Evolutionary conservation across 148 eudicot species (phyloP), one percentile per base, ranked within the genome.

Genomic region (Oxyria digyna): DNA sequence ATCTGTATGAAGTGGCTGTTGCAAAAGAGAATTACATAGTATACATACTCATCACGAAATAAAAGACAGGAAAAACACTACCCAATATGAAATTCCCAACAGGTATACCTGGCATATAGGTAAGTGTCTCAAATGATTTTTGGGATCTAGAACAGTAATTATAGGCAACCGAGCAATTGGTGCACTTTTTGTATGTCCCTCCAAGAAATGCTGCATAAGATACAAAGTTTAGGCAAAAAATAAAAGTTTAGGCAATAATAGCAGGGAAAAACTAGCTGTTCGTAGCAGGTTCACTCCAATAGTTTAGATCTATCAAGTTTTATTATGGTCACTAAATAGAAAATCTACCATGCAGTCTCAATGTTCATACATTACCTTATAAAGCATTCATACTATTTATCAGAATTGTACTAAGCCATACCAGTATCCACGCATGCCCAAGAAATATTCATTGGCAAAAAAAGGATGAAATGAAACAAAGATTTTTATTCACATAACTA

Each of bases 91-190:
- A 42, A 67, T 66, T 29, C 0, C 24, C 71, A 68, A 72, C 55
- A 68, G 73, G 73, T 32, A 55, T 81, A 94, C 98, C 98, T 90
- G 98, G 82, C 98, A 90, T 71, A 94, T 88, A 62, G 97, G 98
- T 65, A 80, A 72, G 72, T 90, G 90, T 79, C 82, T 79, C 50
- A 90, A 82, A 78, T 81, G 82, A 79, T 86, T 77, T 72, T 77
- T 90, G 59, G 89, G 72, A 78, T 94, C 97, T 70, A 90, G 50
- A 72, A 94, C 73, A 67, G 91, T 90, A 63, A 94, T 84, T 27
- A 94, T 85, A 76, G 98, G 98, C 78, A 94, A 79, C 67, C 98
- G 87, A 69, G 92, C 81, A 72, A 94, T 84, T 59, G 98, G 97
- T 67, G 90, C 85, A 80, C 86, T 88, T 85, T 88, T 86, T 67